Base-by-base conservation (phyloP, 2,329 filamentous ascomycete genomes). In the Cercospora berteroae region DNA sequence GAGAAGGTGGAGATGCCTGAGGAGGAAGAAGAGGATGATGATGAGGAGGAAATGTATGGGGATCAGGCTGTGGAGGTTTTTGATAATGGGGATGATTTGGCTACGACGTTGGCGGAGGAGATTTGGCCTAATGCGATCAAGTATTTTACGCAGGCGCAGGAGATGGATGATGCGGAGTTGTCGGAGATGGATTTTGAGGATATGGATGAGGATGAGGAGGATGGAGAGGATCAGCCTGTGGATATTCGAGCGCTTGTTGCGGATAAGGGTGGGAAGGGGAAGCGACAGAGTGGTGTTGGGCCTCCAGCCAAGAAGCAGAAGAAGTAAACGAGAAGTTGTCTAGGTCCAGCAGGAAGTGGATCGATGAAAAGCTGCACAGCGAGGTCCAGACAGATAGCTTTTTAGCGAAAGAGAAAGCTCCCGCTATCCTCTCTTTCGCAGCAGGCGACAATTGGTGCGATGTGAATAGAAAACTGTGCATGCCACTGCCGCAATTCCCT, bases 101-200 rank as follows among this genome's bases (percentile, higher is more conserved):
- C 93, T 44, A 85, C 93, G 70, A 85, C 88, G 68, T 84, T 98
- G 73, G 88, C 90, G 8, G 94, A 98, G 77, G 94, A 98, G 73
- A 82, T 98, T 62, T 97, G 90, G 89, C 91, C 92, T 58, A 88
- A 89, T 70, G 94, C 94, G 66, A 89, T 96, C 79, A 92, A 91
- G 79, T 96, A 95, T 82, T 98, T 95, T 82, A 91, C 77, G n/a
- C 73, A 77, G 88, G 89, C 86, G 63, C 86, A 91, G 81, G 91
- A 92, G 56, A 88, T 90, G 77, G 90, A 61, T 5, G 65, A 67
- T 25, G 65, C 93, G 60, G 86, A 86, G 10, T 77, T 90, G 76
- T 82, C 80, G 1, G 92, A 94, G 68, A 77, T 87, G 52, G 90
- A 94, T 70, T 90, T 92, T 72, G 90, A 92, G 75, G 84, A 85